Evolutionary conservation across 257 asterid genomes (phyloP).

Genomic region (Nicotiana knightiana): DNA sequence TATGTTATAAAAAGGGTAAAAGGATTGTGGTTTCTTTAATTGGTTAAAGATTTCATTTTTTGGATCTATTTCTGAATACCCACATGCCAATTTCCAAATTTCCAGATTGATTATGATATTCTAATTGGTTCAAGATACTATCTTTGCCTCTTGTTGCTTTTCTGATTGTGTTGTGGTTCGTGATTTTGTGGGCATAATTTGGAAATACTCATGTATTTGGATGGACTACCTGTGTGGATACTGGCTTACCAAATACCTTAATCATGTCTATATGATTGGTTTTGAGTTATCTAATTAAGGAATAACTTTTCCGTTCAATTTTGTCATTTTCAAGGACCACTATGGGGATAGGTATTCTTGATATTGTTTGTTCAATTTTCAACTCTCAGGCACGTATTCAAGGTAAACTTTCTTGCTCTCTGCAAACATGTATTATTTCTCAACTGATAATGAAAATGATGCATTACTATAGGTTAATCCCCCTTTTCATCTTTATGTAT

Average conservation of each 20-base stretch:
- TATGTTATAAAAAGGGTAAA: no score
- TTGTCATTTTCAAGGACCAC: not conserved
- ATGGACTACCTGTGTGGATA: not conserved
- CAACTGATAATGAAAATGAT: not conserved
- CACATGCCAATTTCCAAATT: not conserved
- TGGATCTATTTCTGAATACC: not conserved
- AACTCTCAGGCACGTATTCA: not conserved
- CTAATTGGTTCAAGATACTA: not conserved
- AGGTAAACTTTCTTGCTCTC: not conserved
- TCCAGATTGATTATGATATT: not conserved
- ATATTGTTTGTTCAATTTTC: not conserved
- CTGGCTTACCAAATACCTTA: not conserved
- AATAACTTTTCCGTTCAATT: not conserved
- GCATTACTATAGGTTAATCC: no score
- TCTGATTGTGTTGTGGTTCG: not conserved
- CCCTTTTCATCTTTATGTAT: not conserved
- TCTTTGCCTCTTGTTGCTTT: not conserved
- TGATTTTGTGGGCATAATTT: not conserved
- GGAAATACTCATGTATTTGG: not conserved
- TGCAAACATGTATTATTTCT: not conserved
- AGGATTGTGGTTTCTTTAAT: not conserved
- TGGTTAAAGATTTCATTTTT: not conserved
- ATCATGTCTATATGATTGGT: not conserved
- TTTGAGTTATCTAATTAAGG: not conserved
- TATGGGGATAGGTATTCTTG: not conserved